Conservation (phyloP, 1,139 yeast genomes). For the Zygosaccharomyces sapae region DNA sequence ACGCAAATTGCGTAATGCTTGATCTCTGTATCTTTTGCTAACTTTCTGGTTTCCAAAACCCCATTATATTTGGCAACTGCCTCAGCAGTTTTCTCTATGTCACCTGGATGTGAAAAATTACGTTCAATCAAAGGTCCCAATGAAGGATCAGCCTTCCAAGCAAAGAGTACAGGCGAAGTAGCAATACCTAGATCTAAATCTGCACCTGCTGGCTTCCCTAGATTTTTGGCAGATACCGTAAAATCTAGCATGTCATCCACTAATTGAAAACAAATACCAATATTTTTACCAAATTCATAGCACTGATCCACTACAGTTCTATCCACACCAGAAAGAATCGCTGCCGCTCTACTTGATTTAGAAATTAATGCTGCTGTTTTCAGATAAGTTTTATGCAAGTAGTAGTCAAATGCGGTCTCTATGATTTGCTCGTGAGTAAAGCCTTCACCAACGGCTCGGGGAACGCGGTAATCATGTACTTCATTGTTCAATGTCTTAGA, state of each 20-base stretch:
- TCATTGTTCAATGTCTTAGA: slow-evolving; percentile 61
- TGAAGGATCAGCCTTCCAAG: slow-evolving; percentile 86
- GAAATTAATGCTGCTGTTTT: slow-evolving; percentile 95
- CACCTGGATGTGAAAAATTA: slow-evolving; percentile 77
- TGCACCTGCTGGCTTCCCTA: slow-evolving; percentile 96
- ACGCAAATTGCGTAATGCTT: slow-evolving; percentile 69
- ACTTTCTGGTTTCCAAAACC: slow-evolving; percentile 63
- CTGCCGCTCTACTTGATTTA: slow-evolving; percentile 91
- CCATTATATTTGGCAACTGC: slow-evolving; percentile 74
- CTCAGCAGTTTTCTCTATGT: slow-evolving; percentile 70
- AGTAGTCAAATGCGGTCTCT: slow-evolving; percentile 88
- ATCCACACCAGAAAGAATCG: slow-evolving; percentile 83
- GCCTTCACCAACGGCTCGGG: slow-evolving; percentile 36
- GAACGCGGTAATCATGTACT: slow-evolving; percentile 58
- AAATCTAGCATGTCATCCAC: slow-evolving; percentile 96
- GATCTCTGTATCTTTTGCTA: slow-evolving; percentile 76
- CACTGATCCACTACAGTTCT: slow-evolving; percentile 74
- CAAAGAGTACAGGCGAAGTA: slow-evolving; percentile 91
- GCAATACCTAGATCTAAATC: slow-evolving; percentile 91
- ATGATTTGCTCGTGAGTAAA: slow-evolving; percentile 66
- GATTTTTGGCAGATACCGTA: slow-evolving; percentile 71
- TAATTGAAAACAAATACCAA: slow-evolving; percentile 92
- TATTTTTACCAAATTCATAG: slow-evolving; percentile 85
- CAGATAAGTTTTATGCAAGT: slow-evolving; percentile 87
- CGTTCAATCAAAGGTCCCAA: slow-evolving; percentile 80